Evolutionary conservation across 805 yeast genomes (phyloP), one percentile per base, ranked within the genome.

Genomic region (Saturnispora gosingensis): DNA sequence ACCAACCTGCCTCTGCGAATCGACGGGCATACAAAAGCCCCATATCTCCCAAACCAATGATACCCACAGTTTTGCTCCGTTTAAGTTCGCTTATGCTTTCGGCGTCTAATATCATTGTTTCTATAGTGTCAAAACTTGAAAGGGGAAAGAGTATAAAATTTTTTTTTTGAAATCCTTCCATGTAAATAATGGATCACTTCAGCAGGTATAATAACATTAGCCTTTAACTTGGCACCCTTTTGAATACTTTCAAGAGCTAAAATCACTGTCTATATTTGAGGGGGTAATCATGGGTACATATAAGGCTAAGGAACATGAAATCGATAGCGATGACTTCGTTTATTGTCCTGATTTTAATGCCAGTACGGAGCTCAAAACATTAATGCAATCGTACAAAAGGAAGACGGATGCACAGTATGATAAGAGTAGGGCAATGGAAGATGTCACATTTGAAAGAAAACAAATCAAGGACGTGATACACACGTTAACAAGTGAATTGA

Each of bases 41-140:
- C 99, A 93, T 93, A 66, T 91, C 98, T 30, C 99, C 99, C 35
- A 91, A 76, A 3, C 99, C 99, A 54, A 93, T 90, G 56, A 93
- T 85, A 2, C 99, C 99, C 45, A 93, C 77, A 20, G 72, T 73
- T 63, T 83, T 84, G 20, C 71, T 56, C 13, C 50, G 44, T 32
- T 66, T 54, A 24, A 59, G 53, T 25, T 52, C 39, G 20, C 53
- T 50, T 4, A 63, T 58, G 27, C 54, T 52, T 3, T 45, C 53
- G 1, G 36, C 52, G 18, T 58, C 43, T n/a, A 55, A 48, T 9
- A 62, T 54, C 59, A 55, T 60, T 30, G n/a, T 30, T 5, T 20
- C 36, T 39, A 34, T 24, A 22, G 1, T n/a, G 22, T 24, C 32
- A n/a, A 8, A 25, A n/a, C 22, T 13, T 43, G n/a, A 13, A 11